Percentiles rank a stretch among this genome's conserved stretches.
These are phyloP conservation scores for Eutrema heterophyllum DNA, from an alignment of 345 rosid genomes.

Conservation along the genomic window DNA sequence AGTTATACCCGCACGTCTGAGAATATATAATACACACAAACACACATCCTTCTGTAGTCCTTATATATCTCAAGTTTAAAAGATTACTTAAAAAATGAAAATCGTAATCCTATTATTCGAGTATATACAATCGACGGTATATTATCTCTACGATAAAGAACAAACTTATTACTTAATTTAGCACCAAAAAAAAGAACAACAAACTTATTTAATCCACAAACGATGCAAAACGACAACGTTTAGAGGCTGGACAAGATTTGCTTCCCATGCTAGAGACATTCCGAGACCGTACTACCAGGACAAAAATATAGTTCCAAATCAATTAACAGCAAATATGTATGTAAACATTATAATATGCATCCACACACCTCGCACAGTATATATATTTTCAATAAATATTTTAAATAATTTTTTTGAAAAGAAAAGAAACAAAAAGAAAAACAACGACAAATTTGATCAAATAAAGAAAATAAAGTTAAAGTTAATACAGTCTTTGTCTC, in stretches of 20 bases:
- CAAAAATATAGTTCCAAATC: constrained; percentile 4
- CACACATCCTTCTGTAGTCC: neutral
- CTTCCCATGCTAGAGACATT: constrained; percentile 31
- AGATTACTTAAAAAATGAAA: neutral
- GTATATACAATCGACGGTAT: neutral
- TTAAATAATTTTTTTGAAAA: neutral
- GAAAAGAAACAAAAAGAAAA: constrained; percentile 44
- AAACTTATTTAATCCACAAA: neutral
- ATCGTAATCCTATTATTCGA: neutral
- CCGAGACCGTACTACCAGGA: constrained; percentile 21
- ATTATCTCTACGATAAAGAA: neutral
- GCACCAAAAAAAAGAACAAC: no score
- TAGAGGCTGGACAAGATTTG: constrained; percentile 17
- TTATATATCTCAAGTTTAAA: neutral
- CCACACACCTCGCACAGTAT: neutral
- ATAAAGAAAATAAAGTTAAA: constrained; percentile 35
- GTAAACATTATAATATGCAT: neutral
- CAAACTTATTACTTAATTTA: neutral
- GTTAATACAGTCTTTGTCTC: constrained; percentile 6
- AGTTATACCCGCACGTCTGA: constrained; percentile 11
- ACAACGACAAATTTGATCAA: constrained; percentile 31
- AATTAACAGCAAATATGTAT: neutral
- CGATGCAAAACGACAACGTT: constrained; percentile 10
- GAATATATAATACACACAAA: neutral
- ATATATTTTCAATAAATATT: neutral